Percentiles rank a stretch among this genome's conserved stretches.
Evolutionary conservation across 495 filamentous ascomycete species (phyloP).

Genomic region (Friedmanniomyces endolithicus): DNA sequence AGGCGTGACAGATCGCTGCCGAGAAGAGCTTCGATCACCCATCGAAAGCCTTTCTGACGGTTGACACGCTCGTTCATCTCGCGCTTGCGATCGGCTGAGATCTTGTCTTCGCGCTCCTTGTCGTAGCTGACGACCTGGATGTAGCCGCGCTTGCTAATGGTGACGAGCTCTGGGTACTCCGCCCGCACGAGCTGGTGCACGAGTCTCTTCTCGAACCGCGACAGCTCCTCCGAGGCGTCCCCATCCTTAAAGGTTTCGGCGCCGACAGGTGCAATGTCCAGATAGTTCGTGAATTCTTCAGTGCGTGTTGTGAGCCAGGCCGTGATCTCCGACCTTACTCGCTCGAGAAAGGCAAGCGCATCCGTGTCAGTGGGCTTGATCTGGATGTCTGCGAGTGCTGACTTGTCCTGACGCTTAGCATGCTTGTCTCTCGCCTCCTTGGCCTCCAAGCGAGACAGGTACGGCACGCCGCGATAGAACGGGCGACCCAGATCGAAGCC

Average conservation of each 20-base stretch:
- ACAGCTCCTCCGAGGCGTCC: conserved; percentile 15
- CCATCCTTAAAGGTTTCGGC: conserved; percentile 2
- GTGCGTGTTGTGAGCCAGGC: conserved; percentile 32
- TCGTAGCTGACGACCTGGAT: conserved; percentile 43
- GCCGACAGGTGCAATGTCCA: conserved; percentile 15
- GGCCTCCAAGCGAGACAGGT: conserved; percentile 58
- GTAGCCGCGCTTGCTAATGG: conserved; percentile 35
- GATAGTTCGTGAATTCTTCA: not conserved
- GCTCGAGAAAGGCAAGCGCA: conserved; percentile 41
- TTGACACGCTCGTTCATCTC: conserved; percentile 34
- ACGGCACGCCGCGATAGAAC: conserved; percentile 50
- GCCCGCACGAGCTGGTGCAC: conserved; percentile 55
- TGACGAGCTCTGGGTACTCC: conserved; percentile 47
- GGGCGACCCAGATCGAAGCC: conserved; percentile 50
- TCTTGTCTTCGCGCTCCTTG: conserved; percentile 35
- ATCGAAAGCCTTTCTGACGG: conserved; percentile 50
- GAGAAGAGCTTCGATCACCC: conserved; percentile 56
- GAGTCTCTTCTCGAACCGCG: conserved; percentile 44
- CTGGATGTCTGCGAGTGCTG: conserved; percentile 36
- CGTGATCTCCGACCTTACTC: conserved; percentile 38
- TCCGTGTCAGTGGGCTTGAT: conserved; percentile 43
- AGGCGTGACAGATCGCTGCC: conserved; percentile 45
- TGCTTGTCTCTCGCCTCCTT: conserved; percentile 31
- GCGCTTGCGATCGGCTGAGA: conserved; percentile 30
- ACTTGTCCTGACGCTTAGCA: conserved; percentile 27